Base-by-base conservation (phyloP, 2,329 filamentous ascomycete genomes). In the Neurospora sp. region DNA sequence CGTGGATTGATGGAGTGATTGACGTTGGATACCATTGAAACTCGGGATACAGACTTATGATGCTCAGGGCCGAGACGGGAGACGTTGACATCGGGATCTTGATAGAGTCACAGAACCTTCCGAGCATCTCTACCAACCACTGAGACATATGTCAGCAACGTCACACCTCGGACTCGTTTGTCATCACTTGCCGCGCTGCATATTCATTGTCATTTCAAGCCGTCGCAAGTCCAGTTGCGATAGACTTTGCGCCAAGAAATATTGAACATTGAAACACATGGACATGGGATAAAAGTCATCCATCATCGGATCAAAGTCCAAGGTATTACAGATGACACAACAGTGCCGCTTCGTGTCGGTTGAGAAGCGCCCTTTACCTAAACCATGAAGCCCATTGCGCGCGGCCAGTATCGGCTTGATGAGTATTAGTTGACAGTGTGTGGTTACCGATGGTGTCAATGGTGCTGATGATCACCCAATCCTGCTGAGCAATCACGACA, bases 401-500 rank as follows among this genome's bases (percentile, higher is more conserved):
- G 43, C 28, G 69, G 52, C 69, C 52, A 66, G 69, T 62, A 66
- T 67, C 69, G 67, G 67, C 17, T 66, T 52, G 67, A 70, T n/a
- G n/a, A n/a, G n/a, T n/a, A n/a, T n/a, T 66, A 62, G n/a, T 62
- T 15, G 23, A 62, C 28, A 36, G 52, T 36, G 52, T 46, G 38
- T 39, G 38, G 4, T 39, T 39, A 5, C 38, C 11, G 38, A 39
- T 57, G 46, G 46, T 33, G 46, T 11, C 46, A 17, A 17, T 12
- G 33, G 37, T 67, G 37, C 66, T 28, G 15, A 65, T 65, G 39
- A 38, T 37, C 19, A 67, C 40, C 46, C 52, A 37, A 52, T 65
- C 37, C 17, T 68, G 69, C 67, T 70, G 69, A 70, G 57, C 69
- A 70, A 70, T 70, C 69, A 70, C 37, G 40, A 37, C 52, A 52